Base-by-base conservation (phyloP, 2,329 filamentous ascomycete genomes). In the Volutella citrinella region DNA sequence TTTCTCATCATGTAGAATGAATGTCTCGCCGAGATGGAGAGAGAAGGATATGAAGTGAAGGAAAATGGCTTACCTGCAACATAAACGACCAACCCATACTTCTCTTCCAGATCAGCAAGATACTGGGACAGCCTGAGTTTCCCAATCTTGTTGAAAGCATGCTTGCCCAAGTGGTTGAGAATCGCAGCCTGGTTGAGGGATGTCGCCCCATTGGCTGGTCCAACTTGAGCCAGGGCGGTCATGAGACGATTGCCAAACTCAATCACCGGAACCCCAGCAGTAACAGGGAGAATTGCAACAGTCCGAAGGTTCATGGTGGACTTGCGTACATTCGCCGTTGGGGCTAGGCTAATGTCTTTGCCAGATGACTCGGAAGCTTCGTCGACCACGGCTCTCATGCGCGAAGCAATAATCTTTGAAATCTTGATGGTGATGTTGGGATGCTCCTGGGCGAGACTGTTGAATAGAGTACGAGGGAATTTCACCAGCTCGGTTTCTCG, bases 351-450 rank as follows among this genome's bases (percentile, higher is more conserved):
- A 6, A 73, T 69, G 32, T 91, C 84, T 39, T 79, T 79, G 8
- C 74, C 72, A 33, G 80, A 72, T 23, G 83, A 74, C 21, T 79
- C 75, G 12, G 87, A 66, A 3, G 88, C 86, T 50, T 90, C 84
- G 49, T 97, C 88, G 14, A 97, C 79, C 23, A 96, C 66, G 25
- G 87, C 78, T 41, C 91, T 76, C 93, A 98, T 97, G 4, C 93
- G 81, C 21, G 90, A 89, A 0, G 93, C 93, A 52, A 98, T 96
- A 49, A 98, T 93, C 61, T 97, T 98, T 3, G 93, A 97, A 18
- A 98, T 95, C 62, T 97, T 96, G 60, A 98, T 97, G 0, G 93
- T 97, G 54, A 98, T 98, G 26, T 89, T 94, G 6, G 93, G 93
- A 55, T 98, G 93, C 55, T 98, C 93, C 56, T 95, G 84, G 1